These are phyloP conservation scores for Ormosia semicastrata DNA, from an alignment of 306 rosid species.

Conservation along the genomic window DNA sequence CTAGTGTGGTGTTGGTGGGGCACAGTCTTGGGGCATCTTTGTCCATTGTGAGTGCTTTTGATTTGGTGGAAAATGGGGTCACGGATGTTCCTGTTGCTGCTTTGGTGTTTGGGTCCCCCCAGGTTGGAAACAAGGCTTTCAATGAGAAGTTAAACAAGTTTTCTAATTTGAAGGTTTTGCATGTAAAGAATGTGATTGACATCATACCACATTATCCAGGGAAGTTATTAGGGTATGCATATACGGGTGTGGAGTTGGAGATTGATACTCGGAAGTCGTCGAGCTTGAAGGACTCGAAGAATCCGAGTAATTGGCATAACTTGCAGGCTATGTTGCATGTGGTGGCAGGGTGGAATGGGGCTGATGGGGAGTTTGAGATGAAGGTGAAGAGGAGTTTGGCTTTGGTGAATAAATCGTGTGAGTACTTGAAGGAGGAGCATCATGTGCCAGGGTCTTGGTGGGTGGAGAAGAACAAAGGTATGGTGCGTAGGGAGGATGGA, in stretches of 20 bases:
- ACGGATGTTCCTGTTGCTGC: conserved; percentile 49
- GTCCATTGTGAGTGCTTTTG: conserved; percentile 51
- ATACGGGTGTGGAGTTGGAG: conserved; percentile 43
- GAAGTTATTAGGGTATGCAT: conserved; percentile 35
- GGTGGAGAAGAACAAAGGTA: conserved; percentile 72
- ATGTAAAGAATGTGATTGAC: conserved; percentile 51
- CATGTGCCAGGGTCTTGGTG: conserved; percentile 58
- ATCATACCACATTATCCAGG: conserved; percentile 48
- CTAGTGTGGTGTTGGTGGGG: conserved; percentile 50
- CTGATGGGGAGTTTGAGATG: conserved; percentile 41
- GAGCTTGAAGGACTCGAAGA: conserved; percentile 55
- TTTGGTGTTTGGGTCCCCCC: conserved; percentile 51
- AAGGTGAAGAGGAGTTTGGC: conserved; percentile 70
- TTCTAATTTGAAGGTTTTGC: conserved; percentile 43
- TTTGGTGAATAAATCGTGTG: conserved; percentile 61
- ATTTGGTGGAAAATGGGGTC: conserved; percentile 57
- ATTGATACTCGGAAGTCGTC: conserved; percentile 56
- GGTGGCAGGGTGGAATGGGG: conserved; percentile 81
- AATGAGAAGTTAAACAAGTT: conserved; percentile 27
- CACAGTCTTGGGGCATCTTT: conserved; percentile 68
- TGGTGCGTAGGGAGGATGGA: conserved; percentile 52
- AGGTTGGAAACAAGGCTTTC: conserved; percentile 48
- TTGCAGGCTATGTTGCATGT: conserved; percentile 68
- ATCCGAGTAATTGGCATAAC: conserved; percentile 67
- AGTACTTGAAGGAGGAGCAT: conserved; percentile 40